Conservation (phyloP, 768 basidiomycete species). For the Lentinus tigrinus region DNA sequence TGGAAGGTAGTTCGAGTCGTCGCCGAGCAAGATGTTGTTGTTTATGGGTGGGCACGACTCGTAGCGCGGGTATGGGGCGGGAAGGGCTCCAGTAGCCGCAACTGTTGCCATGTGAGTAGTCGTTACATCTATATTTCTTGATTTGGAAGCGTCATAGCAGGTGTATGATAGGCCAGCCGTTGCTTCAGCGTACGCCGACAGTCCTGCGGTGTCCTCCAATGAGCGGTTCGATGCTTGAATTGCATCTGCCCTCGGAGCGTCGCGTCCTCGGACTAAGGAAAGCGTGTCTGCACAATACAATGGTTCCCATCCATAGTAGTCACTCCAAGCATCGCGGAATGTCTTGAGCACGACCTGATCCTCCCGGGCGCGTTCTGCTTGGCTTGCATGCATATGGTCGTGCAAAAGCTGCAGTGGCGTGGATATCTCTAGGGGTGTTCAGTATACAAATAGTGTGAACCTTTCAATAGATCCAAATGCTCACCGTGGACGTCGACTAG, state of each 20-base stretch:
- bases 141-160: background rate
- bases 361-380: too few species aligned
- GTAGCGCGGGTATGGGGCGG: slow-evolving; percentile 40
- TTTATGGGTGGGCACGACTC: slow-evolving; percentile 54
- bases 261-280: background rate
- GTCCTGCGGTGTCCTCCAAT: background rate
- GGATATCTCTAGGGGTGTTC: too few species aligned
- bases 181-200: background rate
- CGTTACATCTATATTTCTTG: too few species aligned
- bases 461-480: too few species aligned
- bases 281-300: slow-evolving; percentile 6
- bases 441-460: too few species aligned
- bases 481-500: too few species aligned
- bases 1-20: slow-evolving; percentile 54
- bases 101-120: background rate
- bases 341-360: too few species aligned
- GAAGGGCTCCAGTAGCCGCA: background rate
- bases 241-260: background rate
- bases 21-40: slow-evolving; percentile 50
- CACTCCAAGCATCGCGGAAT: slow-evolving; percentile 9
- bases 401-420: too few species aligned
- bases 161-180: too few species aligned
- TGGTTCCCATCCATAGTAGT: slow-evolving; percentile 25
- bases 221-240: background rate
- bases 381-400: too few species aligned